Evolutionary conservation across 352 stramenopile genomes (phyloP).

Genomic region (Pythium sp.): DNA sequence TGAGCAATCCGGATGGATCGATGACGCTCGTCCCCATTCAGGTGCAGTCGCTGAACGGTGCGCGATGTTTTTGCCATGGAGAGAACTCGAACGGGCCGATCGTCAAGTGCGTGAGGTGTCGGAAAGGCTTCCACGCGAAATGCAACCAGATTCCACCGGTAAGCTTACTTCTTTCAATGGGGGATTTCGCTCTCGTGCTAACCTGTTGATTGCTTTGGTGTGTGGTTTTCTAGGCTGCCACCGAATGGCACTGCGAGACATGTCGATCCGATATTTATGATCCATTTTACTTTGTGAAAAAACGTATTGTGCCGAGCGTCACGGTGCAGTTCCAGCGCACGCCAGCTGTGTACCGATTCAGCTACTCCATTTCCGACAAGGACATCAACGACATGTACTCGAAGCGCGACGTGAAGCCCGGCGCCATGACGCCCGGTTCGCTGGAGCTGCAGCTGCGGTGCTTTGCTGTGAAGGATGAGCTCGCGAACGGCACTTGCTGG

Average conservation of each 20-base stretch:
- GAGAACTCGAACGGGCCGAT: conserved; percentile 28
- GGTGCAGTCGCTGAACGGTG: conserved; percentile 33
- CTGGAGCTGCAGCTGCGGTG: conserved; percentile 80
- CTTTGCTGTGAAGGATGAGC: conserved; percentile 70
- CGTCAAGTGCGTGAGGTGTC: conserved; percentile 51
- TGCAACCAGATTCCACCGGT: conserved; percentile 72
- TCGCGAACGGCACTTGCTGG: conserved; percentile 72
- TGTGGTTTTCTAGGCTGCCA: conserved; percentile 21
- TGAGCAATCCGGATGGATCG: conserved; percentile 11
- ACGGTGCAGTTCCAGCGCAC: conserved; percentile 69
- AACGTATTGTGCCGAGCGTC: conserved; percentile 46
- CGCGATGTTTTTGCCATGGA: conserved; percentile 60
- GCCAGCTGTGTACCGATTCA: conserved; percentile 45
- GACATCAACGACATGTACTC: conserved; percentile 75
- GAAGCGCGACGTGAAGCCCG: conserved; percentile 45
- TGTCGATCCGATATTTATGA: conserved; percentile 71
- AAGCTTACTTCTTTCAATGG: background rate
- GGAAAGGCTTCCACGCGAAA: conserved; percentile 67
- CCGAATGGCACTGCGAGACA: conserved; percentile 72
- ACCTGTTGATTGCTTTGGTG: conserved; percentile 1
- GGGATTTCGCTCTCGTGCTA: background rate
- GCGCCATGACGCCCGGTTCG: conserved; percentile 50
- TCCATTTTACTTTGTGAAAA: conserved; percentile 63
- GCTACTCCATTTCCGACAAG: conserved; percentile 66
- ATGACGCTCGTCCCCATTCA: conserved; percentile 21